Evolutionary conservation across 23 red algal species (phyloP).

Genomic region (Gracilaria domingensis): DNA sequence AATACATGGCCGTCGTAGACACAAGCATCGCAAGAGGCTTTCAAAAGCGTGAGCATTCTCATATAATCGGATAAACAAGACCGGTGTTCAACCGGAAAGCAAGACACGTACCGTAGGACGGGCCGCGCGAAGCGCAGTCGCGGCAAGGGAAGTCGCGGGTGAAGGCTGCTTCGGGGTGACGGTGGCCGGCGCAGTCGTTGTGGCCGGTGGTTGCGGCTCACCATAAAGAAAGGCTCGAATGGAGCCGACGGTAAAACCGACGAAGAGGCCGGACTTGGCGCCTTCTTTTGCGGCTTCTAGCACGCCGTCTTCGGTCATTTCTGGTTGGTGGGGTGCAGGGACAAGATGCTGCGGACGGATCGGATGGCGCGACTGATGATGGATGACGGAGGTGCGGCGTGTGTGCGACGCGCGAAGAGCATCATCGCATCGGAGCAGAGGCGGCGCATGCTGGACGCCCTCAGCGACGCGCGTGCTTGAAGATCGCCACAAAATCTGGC

Average conservation of each 20-base stretch:
- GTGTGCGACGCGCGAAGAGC: no score
- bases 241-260: conserved; percentile 4
- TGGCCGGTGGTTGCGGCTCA: neutral
- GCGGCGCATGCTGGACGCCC: no score
- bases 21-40: conserved; percentile 22
- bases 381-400: neutral
- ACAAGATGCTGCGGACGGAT: neutral
- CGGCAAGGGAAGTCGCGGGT: neutral
- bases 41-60: conserved; percentile 14
- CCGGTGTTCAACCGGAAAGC: neutral
- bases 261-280: neutral
- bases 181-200: neutral
- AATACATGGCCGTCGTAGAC: conserved; percentile 45
- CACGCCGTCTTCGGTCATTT: conserved; percentile 23
- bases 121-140: neutral
- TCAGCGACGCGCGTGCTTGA: no score
- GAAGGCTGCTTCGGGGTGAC: neutral
- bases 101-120: neutral
- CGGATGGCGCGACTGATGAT: neutral
- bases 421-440: no score
- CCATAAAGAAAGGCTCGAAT: conserved; percentile 1
- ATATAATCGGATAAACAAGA: no score
- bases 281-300: conserved; percentile 22
- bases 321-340: neutral
- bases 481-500: no score